Conservation (phyloP, 2,329 filamentous ascomycete genomes). For the Alternaria sp. region DNA sequence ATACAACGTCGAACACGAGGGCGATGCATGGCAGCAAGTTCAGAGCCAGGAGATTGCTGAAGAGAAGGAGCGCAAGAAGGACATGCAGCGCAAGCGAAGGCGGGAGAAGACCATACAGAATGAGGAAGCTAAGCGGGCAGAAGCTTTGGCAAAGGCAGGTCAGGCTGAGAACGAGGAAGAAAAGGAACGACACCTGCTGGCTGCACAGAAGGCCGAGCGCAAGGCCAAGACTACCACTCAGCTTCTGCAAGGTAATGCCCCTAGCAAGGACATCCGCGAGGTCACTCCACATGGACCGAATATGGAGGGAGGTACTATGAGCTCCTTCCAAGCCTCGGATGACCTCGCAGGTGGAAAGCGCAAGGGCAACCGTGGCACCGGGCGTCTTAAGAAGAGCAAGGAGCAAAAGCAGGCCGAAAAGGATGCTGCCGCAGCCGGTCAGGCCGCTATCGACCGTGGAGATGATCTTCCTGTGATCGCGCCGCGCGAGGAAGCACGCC, state of each 20-base stretch:
- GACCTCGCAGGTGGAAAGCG: slow-evolving; percentile 59
- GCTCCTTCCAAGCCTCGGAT: slow-evolving; percentile 78
- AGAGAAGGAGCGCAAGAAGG: slow-evolving; percentile 99
- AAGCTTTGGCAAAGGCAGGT: slow-evolving; percentile 78
- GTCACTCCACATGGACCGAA: slow-evolving; percentile 78
- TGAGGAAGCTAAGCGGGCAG: slow-evolving; percentile 82
- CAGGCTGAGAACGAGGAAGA: slow-evolving; percentile 84
- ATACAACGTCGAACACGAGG: slow-evolving; percentile 79
- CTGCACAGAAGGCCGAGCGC: slow-evolving; percentile 89
- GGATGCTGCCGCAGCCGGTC: slow-evolving; percentile 83
- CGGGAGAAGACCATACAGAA: slow-evolving; percentile 94
- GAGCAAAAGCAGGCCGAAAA: slow-evolving; percentile 75
- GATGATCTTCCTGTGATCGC: slow-evolving; percentile 72
- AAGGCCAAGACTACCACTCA: slow-evolving; percentile 91
- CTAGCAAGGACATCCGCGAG: slow-evolving; percentile 74
- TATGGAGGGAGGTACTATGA: slow-evolving; percentile 84
- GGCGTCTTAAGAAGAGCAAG: slow-evolving; percentile 87
- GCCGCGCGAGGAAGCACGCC: slow-evolving; percentile 65
- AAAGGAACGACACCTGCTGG: slow-evolving; percentile 78
- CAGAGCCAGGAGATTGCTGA: slow-evolving; percentile 88
- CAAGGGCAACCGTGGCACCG: slow-evolving; percentile 60
- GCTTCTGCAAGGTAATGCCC: slow-evolving; percentile 83
- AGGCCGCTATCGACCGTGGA: slow-evolving; percentile 81
- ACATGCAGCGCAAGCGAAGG: slow-evolving; percentile 97
- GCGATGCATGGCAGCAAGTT: slow-evolving; percentile 83